Percentiles rank a stretch among this genome's conserved stretches.
Evolutionary conservation across 1,139 yeast genomes (phyloP).

Genomic region (Pichia norvegensis): DNA sequence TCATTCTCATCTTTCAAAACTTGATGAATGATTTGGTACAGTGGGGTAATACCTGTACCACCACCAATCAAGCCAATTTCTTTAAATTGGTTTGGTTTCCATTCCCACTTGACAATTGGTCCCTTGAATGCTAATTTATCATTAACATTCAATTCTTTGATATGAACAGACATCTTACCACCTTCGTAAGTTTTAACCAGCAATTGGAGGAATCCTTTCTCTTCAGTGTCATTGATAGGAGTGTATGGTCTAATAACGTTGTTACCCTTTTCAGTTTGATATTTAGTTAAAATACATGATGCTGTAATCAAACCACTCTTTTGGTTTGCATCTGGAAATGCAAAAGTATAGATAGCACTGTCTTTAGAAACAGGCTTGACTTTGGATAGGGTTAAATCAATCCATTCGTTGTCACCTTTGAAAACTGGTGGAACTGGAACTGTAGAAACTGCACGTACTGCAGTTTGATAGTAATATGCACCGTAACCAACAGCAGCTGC

Average conservation of each 20-base stretch:
- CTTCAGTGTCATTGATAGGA: constrained; percentile 67
- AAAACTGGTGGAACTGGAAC: constrained; percentile 38
- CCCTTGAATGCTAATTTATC: constrained; percentile 92
- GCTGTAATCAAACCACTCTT: constrained; percentile 77
- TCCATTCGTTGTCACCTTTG: constrained; percentile 68
- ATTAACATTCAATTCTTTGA: constrained; percentile 61
- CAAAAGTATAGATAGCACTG: constrained; percentile 64
- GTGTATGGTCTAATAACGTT: constrained; percentile 96
- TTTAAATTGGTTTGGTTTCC: constrained; percentile 80
- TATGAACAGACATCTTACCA: constrained; percentile 80
- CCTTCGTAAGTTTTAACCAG: constrained; percentile 76
- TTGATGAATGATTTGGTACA: constrained; percentile 74
- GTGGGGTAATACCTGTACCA: constrained; percentile 94
- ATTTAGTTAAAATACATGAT: constrained; percentile 74
- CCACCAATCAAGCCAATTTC: constrained; percentile 85
- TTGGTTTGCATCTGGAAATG: constrained; percentile 59
- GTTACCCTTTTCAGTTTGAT: constrained; percentile 74
- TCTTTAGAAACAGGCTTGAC: constrained; percentile 51
- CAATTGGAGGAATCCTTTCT: constrained; percentile 69
- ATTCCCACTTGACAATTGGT: constrained; percentile 86
- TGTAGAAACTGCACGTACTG: constrained; percentile 10
- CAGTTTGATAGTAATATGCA: constrained; percentile 33
- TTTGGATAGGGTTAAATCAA: constrained; percentile 64
- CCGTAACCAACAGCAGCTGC: constrained; percentile 47
- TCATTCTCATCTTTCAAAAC: constrained; percentile 68